Evolutionary conservation across 495 filamentous ascomycete genomes (phyloP).

Genomic region (Aspergillus ostianus): DNA sequence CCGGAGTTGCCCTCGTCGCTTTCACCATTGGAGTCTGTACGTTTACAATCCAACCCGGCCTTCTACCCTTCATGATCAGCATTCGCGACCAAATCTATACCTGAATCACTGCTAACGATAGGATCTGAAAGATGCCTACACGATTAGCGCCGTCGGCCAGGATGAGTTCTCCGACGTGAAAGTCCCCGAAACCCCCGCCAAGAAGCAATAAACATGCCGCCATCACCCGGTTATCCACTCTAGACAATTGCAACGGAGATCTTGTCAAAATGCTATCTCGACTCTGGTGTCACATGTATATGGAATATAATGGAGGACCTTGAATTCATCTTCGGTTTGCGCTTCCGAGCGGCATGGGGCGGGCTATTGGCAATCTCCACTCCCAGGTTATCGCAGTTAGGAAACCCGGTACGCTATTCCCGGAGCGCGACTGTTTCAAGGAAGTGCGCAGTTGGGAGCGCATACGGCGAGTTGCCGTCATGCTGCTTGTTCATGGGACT

Average conservation of each 20-base stretch:
- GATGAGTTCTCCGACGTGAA: conserved; percentile 97
- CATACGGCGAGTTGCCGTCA: background rate
- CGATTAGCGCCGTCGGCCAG: conserved; percentile 84
- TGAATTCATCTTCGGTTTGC: background rate
- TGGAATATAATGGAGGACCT: conserved; percentile 7
- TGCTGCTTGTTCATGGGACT: background rate
- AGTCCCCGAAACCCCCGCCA: conserved; percentile 68
- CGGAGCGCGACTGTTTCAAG: background rate
- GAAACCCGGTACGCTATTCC: background rate
- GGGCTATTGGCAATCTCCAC: background rate
- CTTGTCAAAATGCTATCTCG: background rate
- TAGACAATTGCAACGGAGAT: background rate
- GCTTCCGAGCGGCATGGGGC: background rate
- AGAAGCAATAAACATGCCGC: conserved; percentile 20
- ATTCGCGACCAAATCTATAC: background rate
- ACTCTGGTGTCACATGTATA: conserved; percentile 13
- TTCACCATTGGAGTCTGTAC: conserved; percentile 80
- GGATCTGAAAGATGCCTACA: conserved; percentile 68
- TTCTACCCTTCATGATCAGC: background rate
- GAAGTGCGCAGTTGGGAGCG: background rate
- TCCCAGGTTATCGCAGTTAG: background rate
- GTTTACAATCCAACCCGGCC: conserved; percentile 24
- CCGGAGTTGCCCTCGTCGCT: conserved; percentile 64
- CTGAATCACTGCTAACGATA: background rate
- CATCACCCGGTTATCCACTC: background rate